Evolutionary conservation across 208 protist species (phyloP), one percentile per base, ranked within the genome.

Genomic region (Trypanosoma melophagium): DNA sequence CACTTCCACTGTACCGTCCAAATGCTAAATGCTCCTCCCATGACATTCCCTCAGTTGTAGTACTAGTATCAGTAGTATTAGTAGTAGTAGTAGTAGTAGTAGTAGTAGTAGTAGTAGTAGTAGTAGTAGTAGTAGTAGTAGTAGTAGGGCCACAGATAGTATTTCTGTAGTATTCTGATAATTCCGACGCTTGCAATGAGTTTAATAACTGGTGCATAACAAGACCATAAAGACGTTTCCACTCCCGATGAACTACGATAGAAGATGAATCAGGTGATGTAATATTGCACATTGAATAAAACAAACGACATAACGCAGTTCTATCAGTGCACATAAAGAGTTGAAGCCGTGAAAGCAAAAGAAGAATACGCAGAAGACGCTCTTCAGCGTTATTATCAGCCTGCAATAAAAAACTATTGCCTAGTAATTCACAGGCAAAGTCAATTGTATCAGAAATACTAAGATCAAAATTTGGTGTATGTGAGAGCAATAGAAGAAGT

Each of bases 401-500:
- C 31, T 72, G 21, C 7, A 66, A 49, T 16, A 47, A 16, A 4
- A 35, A 54, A 5, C 52, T 38, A n/a, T 78, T 5, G 5, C 28
- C 63, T 54, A 81, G 41, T 13, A 82, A 31, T 14, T 55, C 63
- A 35, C 66, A 74, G 1, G 60, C 55, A 66, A 84, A 71, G 31
- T 17, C 47, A 17, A 82, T 63, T 35, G 76, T 78, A 16, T 54
- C 66, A 10, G 47, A 25, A 41, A 67, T 56, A 7, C 59, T 64
- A 35, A 87, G 44, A 49, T 90, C 81, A 68, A 84, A 87, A 60
- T 87, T 90, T 16, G 84, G 84, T 13, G 76, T 49, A 57, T 86
- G 63, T 13, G 84, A 60, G 13, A 77, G 45, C 40, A 87, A 64
- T 3, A 25, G 51, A 24, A 85, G 52, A 31, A 77, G 69, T 16